A percentile compares a stretch with the other conserved stretches of the same genome.
phyloP scores from a whole-genome alignment of 75 land plant genomes.

The Selaginella moellendorffii region DNA sequence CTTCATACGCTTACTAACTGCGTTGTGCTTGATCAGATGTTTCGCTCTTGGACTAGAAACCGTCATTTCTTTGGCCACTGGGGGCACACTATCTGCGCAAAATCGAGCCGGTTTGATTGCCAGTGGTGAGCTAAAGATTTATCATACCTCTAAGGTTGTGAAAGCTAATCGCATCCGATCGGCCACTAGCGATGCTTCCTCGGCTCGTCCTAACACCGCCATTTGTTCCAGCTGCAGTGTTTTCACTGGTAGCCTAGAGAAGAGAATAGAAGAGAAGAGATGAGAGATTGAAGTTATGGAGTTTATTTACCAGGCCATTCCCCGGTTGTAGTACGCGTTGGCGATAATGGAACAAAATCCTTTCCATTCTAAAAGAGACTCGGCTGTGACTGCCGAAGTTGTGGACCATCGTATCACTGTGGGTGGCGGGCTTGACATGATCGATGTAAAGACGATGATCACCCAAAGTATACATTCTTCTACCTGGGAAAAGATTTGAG shows the following conservation, averaged over 20 bases:
- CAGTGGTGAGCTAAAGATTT: neutral
- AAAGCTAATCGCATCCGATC: conserved; percentile 79
- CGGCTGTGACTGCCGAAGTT: conserved; percentile 54
- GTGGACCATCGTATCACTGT: conserved; percentile 78
- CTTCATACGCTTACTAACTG: too few relatives aligned
- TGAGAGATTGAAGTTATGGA: neutral
- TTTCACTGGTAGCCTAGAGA: conserved; percentile 74
- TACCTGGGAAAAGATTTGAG: conserved; percentile 22
- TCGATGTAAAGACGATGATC: conserved; percentile 70
- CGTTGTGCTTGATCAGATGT: too few relatives aligned
- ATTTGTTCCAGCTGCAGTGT: conserved; percentile 80
- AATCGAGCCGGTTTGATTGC: neutral
- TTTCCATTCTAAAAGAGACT: conserved; percentile 52
- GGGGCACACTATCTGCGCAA: conserved; percentile 63
- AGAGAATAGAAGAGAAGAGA: neutral
- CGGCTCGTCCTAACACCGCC: conserved; percentile 66
- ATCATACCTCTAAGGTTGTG: conserved; percentile 66
- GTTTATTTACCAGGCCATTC: conserved; percentile 78
- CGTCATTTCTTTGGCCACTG: conserved; percentile 87
- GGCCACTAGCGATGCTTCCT: conserved; percentile 81
- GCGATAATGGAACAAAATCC: conserved; percentile 88
- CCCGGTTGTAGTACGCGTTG: conserved; percentile 61
- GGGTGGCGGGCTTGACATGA: conserved; percentile 79
- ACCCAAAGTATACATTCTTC: conserved; percentile 79
- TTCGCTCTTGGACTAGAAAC: too few relatives aligned